These are phyloP conservation scores for Zygotorulaspora florentina DNA, from an alignment of 805 yeast genomes.

Conservation along the genomic window DNA sequence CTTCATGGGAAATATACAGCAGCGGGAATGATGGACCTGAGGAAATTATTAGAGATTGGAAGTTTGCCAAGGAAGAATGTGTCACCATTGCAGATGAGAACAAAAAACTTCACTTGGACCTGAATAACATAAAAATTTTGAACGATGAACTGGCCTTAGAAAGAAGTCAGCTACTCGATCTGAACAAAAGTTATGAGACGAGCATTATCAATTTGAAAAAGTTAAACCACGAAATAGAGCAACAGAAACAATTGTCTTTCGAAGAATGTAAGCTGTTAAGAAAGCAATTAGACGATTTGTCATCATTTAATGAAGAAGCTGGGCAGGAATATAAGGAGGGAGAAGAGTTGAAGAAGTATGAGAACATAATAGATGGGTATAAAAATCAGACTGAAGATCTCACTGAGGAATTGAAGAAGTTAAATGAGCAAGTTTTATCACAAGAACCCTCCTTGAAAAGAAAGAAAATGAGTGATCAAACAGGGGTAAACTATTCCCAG, in stretches of 20 bases:
- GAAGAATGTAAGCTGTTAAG: constrained; percentile 59
- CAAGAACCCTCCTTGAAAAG: constrained; percentile 21
- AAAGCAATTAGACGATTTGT: constrained; percentile 50
- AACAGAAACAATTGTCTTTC: constrained; percentile 48
- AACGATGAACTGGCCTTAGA: constrained; percentile 38
- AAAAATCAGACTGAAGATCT: constrained; percentile 47
- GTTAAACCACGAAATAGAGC: constrained; percentile 43
- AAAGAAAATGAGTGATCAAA: constrained; percentile 29
- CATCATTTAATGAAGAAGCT: constrained; percentile 16
- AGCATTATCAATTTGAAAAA: constrained; percentile 31
- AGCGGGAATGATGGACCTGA: constrained; percentile 32
- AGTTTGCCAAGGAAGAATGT: constrained; percentile 40
- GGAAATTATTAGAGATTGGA: constrained; percentile 39
- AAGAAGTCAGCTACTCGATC: constrained; percentile 36
- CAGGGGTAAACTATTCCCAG: constrained; percentile 28
- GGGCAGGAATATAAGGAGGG: constrained; percentile 17
- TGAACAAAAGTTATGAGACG: constrained; percentile 25
- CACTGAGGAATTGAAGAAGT: constrained; percentile 36
- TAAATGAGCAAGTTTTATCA: constrained; percentile 28
- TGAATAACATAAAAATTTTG: constrained; percentile 23
- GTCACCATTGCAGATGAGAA: constrained; percentile 35
- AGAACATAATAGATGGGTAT: constrained; percentile 50
- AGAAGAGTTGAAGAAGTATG: constrained; percentile 13
- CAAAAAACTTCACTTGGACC: constrained; percentile 25
- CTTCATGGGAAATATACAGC: constrained; percentile 44